Base-by-base conservation (phyloP, 345 rosid genomes). In the Erodium maritimum region DNA sequence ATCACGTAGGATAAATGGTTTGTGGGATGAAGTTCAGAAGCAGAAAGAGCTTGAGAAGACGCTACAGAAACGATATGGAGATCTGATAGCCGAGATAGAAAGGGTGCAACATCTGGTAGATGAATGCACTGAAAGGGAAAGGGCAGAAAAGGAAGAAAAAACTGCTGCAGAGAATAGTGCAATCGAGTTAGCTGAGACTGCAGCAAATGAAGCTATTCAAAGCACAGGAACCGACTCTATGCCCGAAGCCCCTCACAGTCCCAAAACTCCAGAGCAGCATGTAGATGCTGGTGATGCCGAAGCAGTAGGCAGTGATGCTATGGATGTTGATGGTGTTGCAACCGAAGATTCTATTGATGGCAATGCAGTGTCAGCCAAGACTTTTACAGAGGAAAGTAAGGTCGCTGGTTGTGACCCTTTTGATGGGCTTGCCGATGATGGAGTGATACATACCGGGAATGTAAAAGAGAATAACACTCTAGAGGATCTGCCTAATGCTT, bases 1-100 rank as follows among this genome's bases (percentile, higher is more conserved):
- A 22, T 70, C 88, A 50, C 84, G 77, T 68, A 79, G 99, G 73
- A 82, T 90, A 61, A 82, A 80, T 67, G 74, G 78, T 67, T 71
- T 94, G 56, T 75, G 90, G 83, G 96, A 82, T 68, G 96, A 87
- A 69, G 93, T 94, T 56, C 74, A 81, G 70, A 94, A 90, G 78
- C 99, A 90, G 59, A 90, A 90, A 77, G 91, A 82, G 69, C 87
- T 82, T 0, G 97, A 94, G 78, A 73, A 68, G 65, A 84, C 78
- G 52, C 66, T 87, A 58, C 99, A 94, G 65, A 67, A 65, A 29
- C 81, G 81, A 23, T 94, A 90, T 52, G 97, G 96, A 19, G 67
- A 73, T 69, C 80, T 79, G 61, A 63, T 71, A 22, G 67, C 87
- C 16, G 84, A 70, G 67, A 64, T 84, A 61, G 97, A 86, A 71